Base-by-base conservation (phyloP, 352 stramenopile species). In the Pythium phragmiticola region DNA sequence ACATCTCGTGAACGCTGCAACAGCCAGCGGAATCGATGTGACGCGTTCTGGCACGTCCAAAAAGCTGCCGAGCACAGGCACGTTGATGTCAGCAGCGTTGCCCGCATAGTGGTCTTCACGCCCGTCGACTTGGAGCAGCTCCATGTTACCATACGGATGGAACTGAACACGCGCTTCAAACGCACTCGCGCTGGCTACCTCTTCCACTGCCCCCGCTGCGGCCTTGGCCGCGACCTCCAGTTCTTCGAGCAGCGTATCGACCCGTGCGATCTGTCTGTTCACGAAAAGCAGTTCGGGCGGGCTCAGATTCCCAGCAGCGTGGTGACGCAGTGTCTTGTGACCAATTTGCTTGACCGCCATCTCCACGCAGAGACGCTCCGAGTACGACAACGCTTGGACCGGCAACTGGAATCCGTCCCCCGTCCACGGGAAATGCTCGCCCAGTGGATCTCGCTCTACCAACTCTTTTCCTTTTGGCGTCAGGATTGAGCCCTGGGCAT, bases 41-140 rank as follows among this genome's bases (percentile, higher is more conserved):
- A 97, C 84, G 8, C 76, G 75, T 57, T 94, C 84, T 3, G 89
- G 89, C 13, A 97, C 86, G 51, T 95, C 83, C 11, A 97, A 58
- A 37, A 95, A 90, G 41, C 92, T 95, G 17, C 80, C 85, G 3
- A 95, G 70, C 4, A 79, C 71, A 21, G 87, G 84, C 7, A 78
- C 69, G 45, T 83, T 81, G 7, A 82, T 66, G 49, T 93, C 84
- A 4, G 84, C 79, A 1, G 87, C 75, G 57, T 80, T 90, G 21
- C 89, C 89, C 4, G 87, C 85, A 58, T 95, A 97, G 43, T 80
- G 76, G 45, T 87, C 77, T 28, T 95, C 84, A 21, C 79, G 74
- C 26, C 73, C 75, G 61, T 82, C 71, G 3, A 80, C 46, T 55
- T 78, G 71, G 17, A 94, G 61, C 11, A 94, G 45, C 17, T 87